Evolutionary conservation across 768 basidiomycete species (phyloP).

Genomic region (Xanthoconium stramineum): DNA sequence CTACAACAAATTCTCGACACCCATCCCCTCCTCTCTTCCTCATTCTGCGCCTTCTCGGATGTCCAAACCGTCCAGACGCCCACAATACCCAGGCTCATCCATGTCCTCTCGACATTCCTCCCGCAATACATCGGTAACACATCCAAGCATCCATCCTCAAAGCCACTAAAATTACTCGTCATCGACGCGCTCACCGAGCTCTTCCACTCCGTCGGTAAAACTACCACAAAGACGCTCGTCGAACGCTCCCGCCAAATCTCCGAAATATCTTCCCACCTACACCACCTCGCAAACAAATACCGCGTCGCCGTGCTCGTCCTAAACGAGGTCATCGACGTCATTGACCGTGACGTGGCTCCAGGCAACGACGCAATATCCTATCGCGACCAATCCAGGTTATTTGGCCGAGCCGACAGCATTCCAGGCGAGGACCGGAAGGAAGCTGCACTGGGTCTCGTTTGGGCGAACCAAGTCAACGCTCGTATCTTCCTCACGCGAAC

Average conservation of each 20-base stretch:
- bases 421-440: conserved; percentile 66
- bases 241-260: conserved; percentile 71
- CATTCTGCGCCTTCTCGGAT: conserved; percentile 47
- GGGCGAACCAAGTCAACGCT: conserved; percentile 90
- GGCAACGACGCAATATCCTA: conserved; percentile 47
- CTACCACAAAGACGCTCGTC: conserved; percentile 58
- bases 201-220: conserved; percentile 63
- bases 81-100: conserved; percentile 50
- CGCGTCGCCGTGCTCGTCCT: conserved; percentile 75
- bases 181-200: conserved; percentile 89
- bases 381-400: conserved; percentile 72
- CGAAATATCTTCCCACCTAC: conserved; percentile 66
- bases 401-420: conserved; percentile 59
- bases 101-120: conserved; percentile 52
- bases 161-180: conserved; percentile 74
- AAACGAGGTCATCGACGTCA: conserved; percentile 87
- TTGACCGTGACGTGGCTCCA: conserved; percentile 35
- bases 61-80: conserved; percentile 62
- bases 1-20: conserved; percentile 61
- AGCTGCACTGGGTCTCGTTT: conserved; percentile 81
- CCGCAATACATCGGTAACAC: conserved; percentile 46
- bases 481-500: conserved; percentile 83
- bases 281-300: conserved; percentile 61
- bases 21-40: conserved; percentile 44
- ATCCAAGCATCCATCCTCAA: conserved; percentile 30